Evolutionary conservation across 768 basidiomycete species (phyloP).

Genomic region (Hygrophorus pudorinus): DNA sequence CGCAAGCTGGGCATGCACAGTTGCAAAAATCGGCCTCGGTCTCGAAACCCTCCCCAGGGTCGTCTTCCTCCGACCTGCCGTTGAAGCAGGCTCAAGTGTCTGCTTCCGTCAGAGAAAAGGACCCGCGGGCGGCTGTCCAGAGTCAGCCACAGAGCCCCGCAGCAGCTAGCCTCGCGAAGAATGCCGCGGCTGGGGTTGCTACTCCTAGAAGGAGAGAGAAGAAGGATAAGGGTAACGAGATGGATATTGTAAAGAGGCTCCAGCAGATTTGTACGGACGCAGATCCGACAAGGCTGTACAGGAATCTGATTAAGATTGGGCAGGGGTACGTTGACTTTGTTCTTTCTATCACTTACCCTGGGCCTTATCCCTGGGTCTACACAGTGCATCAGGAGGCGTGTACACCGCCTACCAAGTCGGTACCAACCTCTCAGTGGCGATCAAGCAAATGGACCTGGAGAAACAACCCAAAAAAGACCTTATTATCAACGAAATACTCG

Average conservation of each 20-base stretch:
- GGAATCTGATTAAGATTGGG: slow-evolving; percentile 92
- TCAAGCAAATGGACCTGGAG: slow-evolving; percentile 99
- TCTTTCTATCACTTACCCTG: slow-evolving; percentile 6
- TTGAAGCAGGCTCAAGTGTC: slow-evolving; percentile 27
- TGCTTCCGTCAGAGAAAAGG: slow-evolving; percentile 24
- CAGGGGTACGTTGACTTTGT: slow-evolving; percentile 63
- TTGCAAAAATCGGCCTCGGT: slow-evolving; percentile 17
- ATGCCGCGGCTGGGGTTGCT: slow-evolving; percentile 49
- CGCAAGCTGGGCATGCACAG: slow-evolving; percentile 15
- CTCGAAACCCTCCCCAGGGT: slow-evolving; percentile 44
- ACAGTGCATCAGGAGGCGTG: slow-evolving; percentile 91
- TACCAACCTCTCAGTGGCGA: slow-evolving; percentile 88
- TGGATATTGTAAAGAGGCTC: slow-evolving; percentile 85
- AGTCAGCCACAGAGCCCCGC: slow-evolving; percentile 53
- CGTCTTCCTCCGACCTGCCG: slow-evolving; percentile 49
- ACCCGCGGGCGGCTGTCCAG: slow-evolving; percentile 28
- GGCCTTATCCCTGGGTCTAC: slow-evolving; percentile 1
- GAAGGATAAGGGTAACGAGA: slow-evolving; percentile 72
- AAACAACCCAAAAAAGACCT: slow-evolving; percentile 99
- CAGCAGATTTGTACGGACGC: slow-evolving; percentile 96
- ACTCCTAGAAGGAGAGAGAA: slow-evolving; percentile 84
- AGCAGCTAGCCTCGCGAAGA: slow-evolving; percentile 55
- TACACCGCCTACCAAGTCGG: slow-evolving; percentile 98
- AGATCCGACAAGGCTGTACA: slow-evolving; percentile 89
- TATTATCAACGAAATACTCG: slow-evolving; percentile 99